Conservation (phyloP, 2,329 filamentous ascomycete species). For the Exophiala xenobiotica region DNA sequence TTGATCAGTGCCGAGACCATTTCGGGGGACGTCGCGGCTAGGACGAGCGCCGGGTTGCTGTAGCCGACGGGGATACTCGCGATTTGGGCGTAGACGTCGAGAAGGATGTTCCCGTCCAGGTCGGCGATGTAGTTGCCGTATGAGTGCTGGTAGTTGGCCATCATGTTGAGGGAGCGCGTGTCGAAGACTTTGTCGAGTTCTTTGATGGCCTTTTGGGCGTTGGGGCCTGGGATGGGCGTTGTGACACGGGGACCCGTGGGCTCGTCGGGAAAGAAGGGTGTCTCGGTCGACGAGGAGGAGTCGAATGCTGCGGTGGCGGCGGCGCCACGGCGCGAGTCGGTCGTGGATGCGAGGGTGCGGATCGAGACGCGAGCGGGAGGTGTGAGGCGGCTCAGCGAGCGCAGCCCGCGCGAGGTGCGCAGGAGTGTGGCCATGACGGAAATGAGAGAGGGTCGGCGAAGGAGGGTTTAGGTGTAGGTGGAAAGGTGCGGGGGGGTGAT, state of each 20-base stretch:
- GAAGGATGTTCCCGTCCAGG: conserved; percentile 51
- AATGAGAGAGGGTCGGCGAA: no score
- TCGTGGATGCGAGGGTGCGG: conserved; percentile 19
- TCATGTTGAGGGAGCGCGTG: conserved; percentile 80
- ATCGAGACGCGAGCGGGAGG: conserved; percentile 13
- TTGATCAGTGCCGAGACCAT: conserved; percentile 83
- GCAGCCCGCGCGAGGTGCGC: conserved; percentile 17
- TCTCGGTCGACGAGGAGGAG: conserved; percentile 33
- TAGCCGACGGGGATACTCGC: conserved; percentile 90
- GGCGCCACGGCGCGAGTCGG: conserved; percentile 16
- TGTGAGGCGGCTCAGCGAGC: conserved; percentile 11
- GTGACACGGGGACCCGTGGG: conserved; percentile 55
- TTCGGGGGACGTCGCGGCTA: conserved; percentile 70
- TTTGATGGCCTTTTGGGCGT: conserved; percentile 66
- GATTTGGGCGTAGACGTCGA: conserved; percentile 71
- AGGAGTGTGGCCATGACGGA: conserved; percentile 23
- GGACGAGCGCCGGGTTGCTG: conserved; percentile 76
- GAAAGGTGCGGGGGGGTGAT: no score
- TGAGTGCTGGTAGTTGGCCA: conserved; percentile 72
- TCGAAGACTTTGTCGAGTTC: conserved; percentile 79
- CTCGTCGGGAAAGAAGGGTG: conserved; percentile 60
- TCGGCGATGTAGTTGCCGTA: conserved; percentile 71
- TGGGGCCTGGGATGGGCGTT: conserved; percentile 71
- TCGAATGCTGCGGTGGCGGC: conserved; percentile 19
- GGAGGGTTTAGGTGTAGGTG: no score